Evolutionary conservation across 2,329 filamentous ascomycete genomes (phyloP).

Genomic region (Colletotrichum gigasporum): DNA sequence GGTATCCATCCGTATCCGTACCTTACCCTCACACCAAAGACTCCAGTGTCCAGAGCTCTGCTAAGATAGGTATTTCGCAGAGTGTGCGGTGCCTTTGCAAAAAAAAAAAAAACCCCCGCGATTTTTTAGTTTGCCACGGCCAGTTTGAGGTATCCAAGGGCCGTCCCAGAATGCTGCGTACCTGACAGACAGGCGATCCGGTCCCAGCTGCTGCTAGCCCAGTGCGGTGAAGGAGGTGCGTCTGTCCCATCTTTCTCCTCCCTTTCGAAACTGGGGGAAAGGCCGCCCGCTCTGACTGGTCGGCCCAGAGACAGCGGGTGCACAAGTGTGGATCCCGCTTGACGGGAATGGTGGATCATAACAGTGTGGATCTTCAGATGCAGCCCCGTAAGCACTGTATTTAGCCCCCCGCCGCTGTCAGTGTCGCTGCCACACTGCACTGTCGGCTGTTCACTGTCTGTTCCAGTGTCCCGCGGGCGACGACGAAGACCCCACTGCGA

Average conservation of each 20-base stretch:
- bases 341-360: not conserved
- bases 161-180: not conserved
- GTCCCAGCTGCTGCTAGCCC: too few relatives aligned
- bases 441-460: not conserved
- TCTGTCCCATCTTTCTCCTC: not conserved
- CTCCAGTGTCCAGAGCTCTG: too few relatives aligned
- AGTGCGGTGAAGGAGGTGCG: too few relatives aligned
- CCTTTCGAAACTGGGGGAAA: constrained; percentile 31
- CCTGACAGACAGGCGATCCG: not conserved
- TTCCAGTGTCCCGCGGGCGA: too few relatives aligned
- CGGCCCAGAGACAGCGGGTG: not conserved
- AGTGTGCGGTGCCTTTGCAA: too few relatives aligned
- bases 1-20: too few relatives aligned
- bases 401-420: too few relatives aligned
- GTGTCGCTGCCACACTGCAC: not conserved
- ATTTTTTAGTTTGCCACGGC: constrained; percentile 25
- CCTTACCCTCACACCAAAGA: too few relatives aligned
- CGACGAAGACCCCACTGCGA: too few relatives aligned
- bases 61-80: too few relatives aligned
- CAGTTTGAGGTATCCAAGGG: constrained; percentile 22
- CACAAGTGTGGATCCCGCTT: constrained; percentile 19
- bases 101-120: constrained; percentile 12
- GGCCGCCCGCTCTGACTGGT: not conserved
- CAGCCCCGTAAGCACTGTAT: not conserved
- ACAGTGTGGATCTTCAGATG: not conserved